These are phyloP conservation scores for Xylariaceae sp. DNA, from an alignment of 2,329 filamentous ascomycete genomes.

Conservation along the genomic window DNA sequence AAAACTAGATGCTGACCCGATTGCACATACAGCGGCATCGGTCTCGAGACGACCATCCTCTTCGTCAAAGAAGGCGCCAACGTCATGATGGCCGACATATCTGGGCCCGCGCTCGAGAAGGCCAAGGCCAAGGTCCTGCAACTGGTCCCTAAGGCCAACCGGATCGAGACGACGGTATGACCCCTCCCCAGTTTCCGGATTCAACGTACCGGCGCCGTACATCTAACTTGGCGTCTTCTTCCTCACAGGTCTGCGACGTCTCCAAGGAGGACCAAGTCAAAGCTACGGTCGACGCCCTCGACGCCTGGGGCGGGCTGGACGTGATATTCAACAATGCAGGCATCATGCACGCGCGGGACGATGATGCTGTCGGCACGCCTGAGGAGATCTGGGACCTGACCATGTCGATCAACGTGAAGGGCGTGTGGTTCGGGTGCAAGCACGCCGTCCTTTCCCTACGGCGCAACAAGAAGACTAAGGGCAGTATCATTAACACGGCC, in stretches of 20 bases:
- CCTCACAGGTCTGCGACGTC: slow-evolving; percentile 66
- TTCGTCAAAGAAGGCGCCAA: slow-evolving; percentile 87
- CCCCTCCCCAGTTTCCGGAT: neutral
- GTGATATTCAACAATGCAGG: slow-evolving; percentile 97
- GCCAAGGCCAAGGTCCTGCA: slow-evolving; percentile 75
- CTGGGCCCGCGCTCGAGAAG: slow-evolving; percentile 74
- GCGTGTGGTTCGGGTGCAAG: slow-evolving; percentile 96
- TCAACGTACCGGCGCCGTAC: no score
- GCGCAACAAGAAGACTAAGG: slow-evolving; percentile 75
- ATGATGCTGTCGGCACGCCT: slow-evolving; percentile 78
- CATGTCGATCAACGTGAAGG: slow-evolving; percentile 94
- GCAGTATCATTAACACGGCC: slow-evolving; percentile 89
- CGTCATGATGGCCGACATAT: slow-evolving; percentile 85
- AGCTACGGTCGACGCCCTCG: slow-evolving; percentile 72
- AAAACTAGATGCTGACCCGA: slow-evolving; percentile 11
- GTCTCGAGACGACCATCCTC: slow-evolving; percentile 87
- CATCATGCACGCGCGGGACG: slow-evolving; percentile 88
- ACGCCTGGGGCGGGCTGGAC: slow-evolving; percentile 85
- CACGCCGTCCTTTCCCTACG: slow-evolving; percentile 83
- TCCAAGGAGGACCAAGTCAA: slow-evolving; percentile 82
- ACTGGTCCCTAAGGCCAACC: slow-evolving; percentile 63
- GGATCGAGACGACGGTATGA: slow-evolving; percentile 61
- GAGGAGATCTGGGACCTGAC: slow-evolving; percentile 95
- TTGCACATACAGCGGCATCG: slow-evolving; percentile 71
- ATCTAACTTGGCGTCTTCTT: neutral